Evolutionary conservation across 306 rosid genomes (phyloP).

Genomic region (Cicer chorassanicum): DNA sequence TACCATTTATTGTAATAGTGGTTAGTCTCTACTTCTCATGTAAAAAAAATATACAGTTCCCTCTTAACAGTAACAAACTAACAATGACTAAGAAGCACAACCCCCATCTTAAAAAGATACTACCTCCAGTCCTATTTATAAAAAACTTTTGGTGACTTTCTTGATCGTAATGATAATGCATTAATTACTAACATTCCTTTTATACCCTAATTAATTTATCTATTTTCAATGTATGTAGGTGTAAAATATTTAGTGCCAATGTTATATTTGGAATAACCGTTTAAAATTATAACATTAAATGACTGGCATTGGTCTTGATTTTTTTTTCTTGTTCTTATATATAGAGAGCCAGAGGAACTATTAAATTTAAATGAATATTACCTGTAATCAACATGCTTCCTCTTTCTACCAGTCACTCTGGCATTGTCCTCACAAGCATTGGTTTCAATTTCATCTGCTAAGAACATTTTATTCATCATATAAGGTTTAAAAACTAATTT

Average conservation of each 20-base stretch:
- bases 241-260: too few relatives aligned
- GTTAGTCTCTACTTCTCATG: not conserved
- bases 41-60: conserved; percentile 12
- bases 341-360: not conserved
- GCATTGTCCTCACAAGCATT: conserved; percentile 54
- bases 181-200: too few relatives aligned
- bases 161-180: too few relatives aligned
- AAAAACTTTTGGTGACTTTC: too few relatives aligned
- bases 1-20: not conserved
- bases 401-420: conserved; percentile 61
- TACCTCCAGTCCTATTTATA: too few relatives aligned
- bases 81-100: conserved; percentile 22
- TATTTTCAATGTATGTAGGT: too few relatives aligned
- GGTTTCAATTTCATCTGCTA: conserved; percentile 61
- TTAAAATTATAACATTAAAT: too few relatives aligned
- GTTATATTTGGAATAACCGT: too few relatives aligned
- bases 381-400: conserved; percentile 72
- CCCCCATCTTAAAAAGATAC: not conserved
- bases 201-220: too few relatives aligned
- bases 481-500: conserved; percentile 27
- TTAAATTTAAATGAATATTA: conserved; percentile 47
- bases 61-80: not conserved
- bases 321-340: too few relatives aligned
- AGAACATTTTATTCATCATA: conserved; percentile 51
- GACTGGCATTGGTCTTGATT: too few relatives aligned